phyloP scores from a whole-genome alignment of 768 basidiomycete genomes.

The Trametes cingulata region DNA sequence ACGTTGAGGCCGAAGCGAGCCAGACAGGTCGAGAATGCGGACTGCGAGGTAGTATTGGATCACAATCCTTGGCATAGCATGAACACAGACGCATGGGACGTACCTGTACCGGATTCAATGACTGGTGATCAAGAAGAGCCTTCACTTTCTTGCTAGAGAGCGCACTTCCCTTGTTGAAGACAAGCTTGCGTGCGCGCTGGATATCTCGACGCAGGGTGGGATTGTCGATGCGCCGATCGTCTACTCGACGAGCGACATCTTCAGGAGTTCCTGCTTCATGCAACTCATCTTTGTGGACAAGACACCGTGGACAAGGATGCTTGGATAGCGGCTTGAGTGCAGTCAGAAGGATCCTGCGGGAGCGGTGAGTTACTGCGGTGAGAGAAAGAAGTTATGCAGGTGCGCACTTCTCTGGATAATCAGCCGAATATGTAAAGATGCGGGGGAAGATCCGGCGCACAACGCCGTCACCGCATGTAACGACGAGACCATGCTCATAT shows the following conservation, averaged over 20 bases:
- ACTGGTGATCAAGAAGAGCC: conserved; percentile 12
- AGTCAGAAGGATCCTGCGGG: conserved; percentile 39
- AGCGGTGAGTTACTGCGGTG: neutral
- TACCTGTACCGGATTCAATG: conserved; percentile 24
- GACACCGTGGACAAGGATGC: conserved; percentile 42
- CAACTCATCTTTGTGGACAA: conserved; percentile 31
- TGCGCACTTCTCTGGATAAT: conserved; percentile 45
- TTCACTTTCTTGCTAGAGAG: conserved; percentile 11
- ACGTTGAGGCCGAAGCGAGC: conserved; percentile 26
- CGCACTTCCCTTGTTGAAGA: conserved; percentile 17
- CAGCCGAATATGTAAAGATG: conserved; percentile 35
- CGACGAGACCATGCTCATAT: conserved; percentile 30
- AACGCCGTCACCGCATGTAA: conserved; percentile 32
- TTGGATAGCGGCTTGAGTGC: conserved; percentile 39
- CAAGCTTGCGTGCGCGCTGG: conserved; percentile 13
- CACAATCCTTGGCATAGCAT: neutral
- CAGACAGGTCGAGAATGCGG: conserved; percentile 34
- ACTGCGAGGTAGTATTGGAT: conserved; percentile 21
- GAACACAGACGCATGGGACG: neutral
- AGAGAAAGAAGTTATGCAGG: neutral
- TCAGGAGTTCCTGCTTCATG: conserved; percentile 28
- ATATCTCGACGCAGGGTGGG: neutral
- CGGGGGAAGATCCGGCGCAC: conserved; percentile 28
- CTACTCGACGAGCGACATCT: neutral
- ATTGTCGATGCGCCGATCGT: conserved; percentile 8